Evolutionary conservation across 1,284 basidiomycete genomes (phyloP).

Genomic region (Chalciporus sp.): DNA sequence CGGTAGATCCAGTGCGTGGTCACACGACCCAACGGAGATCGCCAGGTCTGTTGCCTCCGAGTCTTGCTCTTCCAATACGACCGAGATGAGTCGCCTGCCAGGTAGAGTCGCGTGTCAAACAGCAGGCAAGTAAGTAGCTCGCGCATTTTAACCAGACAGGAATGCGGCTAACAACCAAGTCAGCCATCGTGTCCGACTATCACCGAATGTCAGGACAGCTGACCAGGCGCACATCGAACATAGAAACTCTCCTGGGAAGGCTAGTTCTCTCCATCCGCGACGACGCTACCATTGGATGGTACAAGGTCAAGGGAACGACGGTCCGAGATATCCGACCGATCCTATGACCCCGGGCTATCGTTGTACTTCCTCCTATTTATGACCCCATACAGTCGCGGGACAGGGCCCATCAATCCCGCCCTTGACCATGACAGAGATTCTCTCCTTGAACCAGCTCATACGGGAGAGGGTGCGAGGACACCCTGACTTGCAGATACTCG

Average conservation of each 20-base stretch:
- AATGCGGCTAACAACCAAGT: constrained; percentile 17
- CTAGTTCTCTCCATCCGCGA: too few relatives aligned
- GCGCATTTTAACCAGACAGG: constrained; percentile 14
- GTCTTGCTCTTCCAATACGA: constrained; percentile 18
- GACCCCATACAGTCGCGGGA: background rate
- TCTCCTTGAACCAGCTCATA: constrained; percentile 30
- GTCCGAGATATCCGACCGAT: background rate
- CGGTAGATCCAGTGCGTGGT: constrained; percentile 24
- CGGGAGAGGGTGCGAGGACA: constrained; percentile 17
- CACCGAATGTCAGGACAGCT: background rate
- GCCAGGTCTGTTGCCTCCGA: constrained; percentile 22
- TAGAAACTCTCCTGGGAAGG: too few relatives aligned
- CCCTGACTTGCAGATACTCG: constrained; percentile 23
- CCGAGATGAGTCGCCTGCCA: constrained; percentile 37
- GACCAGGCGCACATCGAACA: background rate
- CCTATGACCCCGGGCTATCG: background rate
- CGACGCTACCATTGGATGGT: too few relatives aligned
- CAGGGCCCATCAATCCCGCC: background rate
- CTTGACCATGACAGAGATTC: constrained; percentile 21
- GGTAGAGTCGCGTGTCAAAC: constrained; percentile 38
- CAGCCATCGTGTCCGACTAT: constrained; percentile 10
- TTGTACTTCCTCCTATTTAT: background rate
- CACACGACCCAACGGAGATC: constrained; percentile 25
- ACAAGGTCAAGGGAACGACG: background rate
- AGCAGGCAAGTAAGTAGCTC: background rate